Percentiles rank a stretch among this genome's conserved stretches.
phyloP scores from a whole-genome alignment of 768 basidiomycete species.

The Gymnopilus dilepis region DNA sequence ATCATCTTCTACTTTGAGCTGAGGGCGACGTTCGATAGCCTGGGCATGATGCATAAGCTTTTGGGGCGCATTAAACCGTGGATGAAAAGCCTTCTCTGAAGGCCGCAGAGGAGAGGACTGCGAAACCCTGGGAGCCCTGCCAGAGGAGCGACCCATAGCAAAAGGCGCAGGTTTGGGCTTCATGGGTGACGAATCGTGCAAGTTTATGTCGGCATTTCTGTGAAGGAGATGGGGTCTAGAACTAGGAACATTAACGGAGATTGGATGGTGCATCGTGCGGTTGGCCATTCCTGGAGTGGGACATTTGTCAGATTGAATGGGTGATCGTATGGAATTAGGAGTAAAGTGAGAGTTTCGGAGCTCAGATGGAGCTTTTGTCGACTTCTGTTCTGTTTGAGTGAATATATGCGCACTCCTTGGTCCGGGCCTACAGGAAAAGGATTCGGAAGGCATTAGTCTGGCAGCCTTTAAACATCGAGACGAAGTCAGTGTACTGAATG shows the following conservation, averaged over 20 bases:
- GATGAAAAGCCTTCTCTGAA: not conserved
- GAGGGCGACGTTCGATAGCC: not conserved
- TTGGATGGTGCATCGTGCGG: conserved; percentile 10
- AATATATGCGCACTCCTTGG: conserved; percentile 20
- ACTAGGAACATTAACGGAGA: conserved; percentile 8
- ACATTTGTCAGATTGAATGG: no score
- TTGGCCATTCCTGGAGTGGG: not conserved
- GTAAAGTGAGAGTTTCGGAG: not conserved
- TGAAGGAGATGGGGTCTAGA: not conserved
- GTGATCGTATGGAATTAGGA: not conserved
- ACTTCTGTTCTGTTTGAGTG: not conserved
- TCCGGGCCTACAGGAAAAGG: not conserved
- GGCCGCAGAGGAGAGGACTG: not conserved
- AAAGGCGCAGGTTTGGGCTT: not conserved
- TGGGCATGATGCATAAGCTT: not conserved
- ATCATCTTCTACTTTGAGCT: no score
- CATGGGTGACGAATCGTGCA: not conserved
- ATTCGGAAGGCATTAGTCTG: not conserved
- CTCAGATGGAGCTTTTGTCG: not conserved
- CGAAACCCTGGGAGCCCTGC: not conserved
- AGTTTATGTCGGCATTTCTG: not conserved
- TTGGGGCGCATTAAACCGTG: not conserved
- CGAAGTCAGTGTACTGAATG: not conserved
- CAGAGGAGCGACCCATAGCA: not conserved
- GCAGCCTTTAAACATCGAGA: not conserved